A percentile compares a stretch with the other conserved stretches of the same genome.
Evolutionary conservation across 306 rosid species (phyloP).

Genomic region (Gleditsia sinensis): DNA sequence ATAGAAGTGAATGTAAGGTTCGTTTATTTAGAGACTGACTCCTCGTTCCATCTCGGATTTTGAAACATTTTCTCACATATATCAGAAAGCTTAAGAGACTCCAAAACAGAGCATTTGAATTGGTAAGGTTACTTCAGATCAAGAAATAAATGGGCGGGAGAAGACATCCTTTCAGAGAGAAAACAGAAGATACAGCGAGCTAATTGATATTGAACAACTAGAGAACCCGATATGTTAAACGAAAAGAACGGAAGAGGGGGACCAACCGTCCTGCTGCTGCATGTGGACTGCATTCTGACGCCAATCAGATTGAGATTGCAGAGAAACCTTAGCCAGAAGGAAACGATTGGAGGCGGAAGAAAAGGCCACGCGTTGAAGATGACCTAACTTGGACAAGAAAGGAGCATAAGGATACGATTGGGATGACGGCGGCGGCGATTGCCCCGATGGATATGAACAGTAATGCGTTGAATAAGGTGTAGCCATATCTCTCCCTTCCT

Average conservation of each 20-base stretch:
- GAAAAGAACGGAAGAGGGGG: background rate
- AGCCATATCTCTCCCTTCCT: conserved; percentile 43
- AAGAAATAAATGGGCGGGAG: conserved; percentile 9
- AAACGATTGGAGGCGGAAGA: conserved; percentile 44
- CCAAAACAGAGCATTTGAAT: background rate
- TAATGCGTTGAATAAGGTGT: conserved; percentile 58
- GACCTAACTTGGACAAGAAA: conserved; percentile 20
- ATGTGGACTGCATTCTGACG: conserved; percentile 41
- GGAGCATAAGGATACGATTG: conserved; percentile 14
- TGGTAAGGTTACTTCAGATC: background rate
- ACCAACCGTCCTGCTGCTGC: conserved; percentile 59
- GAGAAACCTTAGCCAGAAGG: conserved; percentile 43
- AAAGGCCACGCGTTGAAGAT: conserved; percentile 32
- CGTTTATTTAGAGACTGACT: background rate
- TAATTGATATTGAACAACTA: background rate
- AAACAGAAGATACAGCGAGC: background rate
- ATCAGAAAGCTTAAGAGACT: background rate
- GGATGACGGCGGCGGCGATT: background rate
- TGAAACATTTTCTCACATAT: background rate
- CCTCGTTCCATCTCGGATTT: background rate
- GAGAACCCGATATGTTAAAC: background rate
- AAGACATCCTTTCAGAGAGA: background rate
- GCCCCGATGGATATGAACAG: conserved; percentile 39
- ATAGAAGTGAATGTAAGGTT: too few species aligned
- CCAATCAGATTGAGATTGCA: conserved; percentile 46